Conservation (phyloP, 2,329 filamentous ascomycete genomes). For the Graphium sp. region DNA sequence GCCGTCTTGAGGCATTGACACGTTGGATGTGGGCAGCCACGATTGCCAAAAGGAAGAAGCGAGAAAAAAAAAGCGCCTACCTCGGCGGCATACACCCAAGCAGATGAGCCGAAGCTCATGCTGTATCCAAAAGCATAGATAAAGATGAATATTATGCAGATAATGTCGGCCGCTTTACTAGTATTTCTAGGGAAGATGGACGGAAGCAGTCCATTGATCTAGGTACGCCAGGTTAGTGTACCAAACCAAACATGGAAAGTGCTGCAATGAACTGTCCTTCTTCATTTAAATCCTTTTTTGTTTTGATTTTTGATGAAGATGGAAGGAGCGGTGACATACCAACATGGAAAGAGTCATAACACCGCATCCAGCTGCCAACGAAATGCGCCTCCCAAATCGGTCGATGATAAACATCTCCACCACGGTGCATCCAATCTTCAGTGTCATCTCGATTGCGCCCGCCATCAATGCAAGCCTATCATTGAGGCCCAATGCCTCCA, state of each 20-base stretch:
- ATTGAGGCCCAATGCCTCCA: constrained; percentile 29
- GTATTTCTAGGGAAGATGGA: constrained; percentile 29
- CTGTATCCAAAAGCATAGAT: constrained; percentile 41
- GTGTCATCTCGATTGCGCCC: constrained; percentile 36
- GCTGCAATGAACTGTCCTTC: background rate
- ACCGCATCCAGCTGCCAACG: constrained; percentile 27
- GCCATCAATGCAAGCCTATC: constrained; percentile 30
- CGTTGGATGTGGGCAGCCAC: too few species aligned
- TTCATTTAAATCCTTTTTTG: too few species aligned
- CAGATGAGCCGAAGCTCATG: constrained; percentile 36
- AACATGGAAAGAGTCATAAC: constrained; percentile 36
- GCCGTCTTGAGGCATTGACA: too few species aligned
- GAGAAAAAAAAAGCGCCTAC: constrained; percentile 13
- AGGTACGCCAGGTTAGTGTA: constrained; percentile 1
- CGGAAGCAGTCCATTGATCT: constrained; percentile 38
- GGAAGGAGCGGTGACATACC: constrained; percentile 15
- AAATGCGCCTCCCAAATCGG: constrained; percentile 27
- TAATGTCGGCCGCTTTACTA: constrained; percentile 27
- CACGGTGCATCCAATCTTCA: constrained; percentile 38
- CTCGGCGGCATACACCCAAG: constrained; percentile 44
- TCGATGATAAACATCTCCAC: constrained; percentile 41
- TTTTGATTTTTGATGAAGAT: too few species aligned
- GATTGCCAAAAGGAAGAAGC: too few species aligned
- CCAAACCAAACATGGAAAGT: background rate
- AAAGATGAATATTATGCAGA: constrained; percentile 38